Base-by-base conservation (phyloP, 305 asterid genomes). In the Striga hermonthica region DNA sequence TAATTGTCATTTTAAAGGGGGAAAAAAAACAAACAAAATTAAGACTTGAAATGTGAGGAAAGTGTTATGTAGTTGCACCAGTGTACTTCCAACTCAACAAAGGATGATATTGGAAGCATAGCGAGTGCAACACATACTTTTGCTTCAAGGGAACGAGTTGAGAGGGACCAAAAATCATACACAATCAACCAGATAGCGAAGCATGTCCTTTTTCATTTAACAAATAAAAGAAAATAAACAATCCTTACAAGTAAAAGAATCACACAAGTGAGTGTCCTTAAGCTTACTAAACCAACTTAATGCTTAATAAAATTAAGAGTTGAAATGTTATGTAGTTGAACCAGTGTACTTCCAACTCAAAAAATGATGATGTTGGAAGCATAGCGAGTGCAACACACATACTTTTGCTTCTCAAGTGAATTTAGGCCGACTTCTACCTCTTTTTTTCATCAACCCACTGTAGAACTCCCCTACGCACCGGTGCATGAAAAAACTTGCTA, bases 91-190 rank as follows among this genome's bases (percentile, higher is more conserved):
- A 70, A 16, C 60, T 56, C 31, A 37, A 1, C 41, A 4, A 50
- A 11, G 11, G 37, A 13, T 0, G 16, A 57, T 7, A n/a, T 6
- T 7, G 8, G 31, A 3, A 35, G 37, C 2, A 47, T 7, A 56
- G 4, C 12, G 56, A 28, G 73, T 71, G 67, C 80, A 73, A 65
- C 87, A 83, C 84, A n/a, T 10, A 13, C 4, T 85, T 0, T 83
- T n/a, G 86, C 86, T 84, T 82, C 88, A 50, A 82, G 91, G 84
- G 88, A 84, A 80, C 86, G 83, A 85, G 91, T 75, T 65, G 36
- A 72, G 38, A 52, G 59, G 79, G 64, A 79, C 75, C 39, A 0
- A 31, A 31, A 4, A 1, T 0, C 4, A 14, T 0, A 64, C 69
- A 58, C 76, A 49, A 62, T 37, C 75, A 73, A 81, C 86, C 85